Base-by-base conservation (phyloP, 2,329 filamentous ascomycete genomes). In the Hymenoscyphus linearis region DNA sequence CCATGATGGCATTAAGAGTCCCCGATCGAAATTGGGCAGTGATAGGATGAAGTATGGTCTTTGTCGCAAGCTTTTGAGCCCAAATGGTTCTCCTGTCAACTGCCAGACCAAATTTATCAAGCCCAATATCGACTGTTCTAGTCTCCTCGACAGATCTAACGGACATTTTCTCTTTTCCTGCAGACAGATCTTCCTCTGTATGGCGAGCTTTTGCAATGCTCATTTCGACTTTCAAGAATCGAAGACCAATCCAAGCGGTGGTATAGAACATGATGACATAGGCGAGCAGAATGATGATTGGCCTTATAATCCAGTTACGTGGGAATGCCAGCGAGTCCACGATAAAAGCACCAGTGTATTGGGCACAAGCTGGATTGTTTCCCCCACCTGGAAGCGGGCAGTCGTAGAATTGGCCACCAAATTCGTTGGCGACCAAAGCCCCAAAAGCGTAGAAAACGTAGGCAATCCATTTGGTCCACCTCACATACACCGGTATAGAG, bases 1-100 rank as follows among this genome's bases (percentile, higher is more conserved):
- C 89, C 88, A 92, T 91, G 65, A 93, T 89, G 26, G 91, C 81
- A 64, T 92, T 92, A 14, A 93, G 71, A 14, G 82, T 77, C 0
- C 88, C 88, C 0, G 89, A 82, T 54, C 84, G 79, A 66, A 93
- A 92, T 0, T 82, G 84, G 0, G 87, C 78, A 1, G 80, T 85
- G 13, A 92, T 79, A 0, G 87, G 86, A 59, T 86, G 81, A 14
- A 93, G 75, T 12, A 93, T 91, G 0, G 75, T 79, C 70, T 83
- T 85, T 0, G 74, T 77, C 0, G 81, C 80, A 1, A 81, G 64
- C 61, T 76, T 84, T 67, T 79, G 80, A 9, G 83, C 82, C 1
- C 76, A 74, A 0, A 79, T 62, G 0, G 79, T 78, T 27, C 82
- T 79, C 72, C 89, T 91, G 60, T 87, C 82, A 13, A 92, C 77